Evolutionary conservation across 768 basidiomycete genomes (phyloP), one percentile per base, ranked within the genome.

Genomic region (Filobasidium floriforme): DNA sequence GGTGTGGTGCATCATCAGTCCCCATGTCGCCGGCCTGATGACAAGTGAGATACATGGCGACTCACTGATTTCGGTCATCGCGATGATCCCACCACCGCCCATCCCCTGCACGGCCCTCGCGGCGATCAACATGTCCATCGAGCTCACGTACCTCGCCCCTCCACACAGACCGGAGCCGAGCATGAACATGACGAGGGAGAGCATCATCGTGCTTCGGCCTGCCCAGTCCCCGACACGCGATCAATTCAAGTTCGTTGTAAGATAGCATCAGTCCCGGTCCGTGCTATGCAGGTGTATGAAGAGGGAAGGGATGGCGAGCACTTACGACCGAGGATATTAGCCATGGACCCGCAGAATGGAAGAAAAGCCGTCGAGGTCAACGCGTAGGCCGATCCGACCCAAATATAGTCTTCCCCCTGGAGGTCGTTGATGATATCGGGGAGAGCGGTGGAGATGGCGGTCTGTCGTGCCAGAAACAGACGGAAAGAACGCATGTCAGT

Each of bases 41-140:
- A 6, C 4, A 37, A 9, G 32, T 37, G 32, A 3, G 46, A 18
- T 12, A 4, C 6, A 49, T 46, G 7, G 24, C 18, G 41, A 62
- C 61, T 41, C 19, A 62, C 61, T 63, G 41, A 69, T 55, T 57
- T 63, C 66, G 66, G 71, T 70, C 59, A 75, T 54, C 22, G 70
- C 67, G 29, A 77, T 68, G 29, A 77, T 73, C 0, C 72, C 67
- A 5, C 76, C 76, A 5, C 76, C 76, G 6, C 76, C 76, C 15
- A 77, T 51, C 7, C 76, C 76, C 26, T 75, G 70, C 29, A 76
- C 66, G 0, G 71, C 72, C 24, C 76, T 61, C 7, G 69, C 28
- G 52, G 71, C 62, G 37, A 76, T 74, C 70, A 74, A 46, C 68
- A 66, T 66, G 26, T 64, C 59, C 49, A 66, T 69, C 14, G 49